phyloP scores from a whole-genome alignment of 202 grass and related monocot species.

The Panicum virgatum region DNA sequence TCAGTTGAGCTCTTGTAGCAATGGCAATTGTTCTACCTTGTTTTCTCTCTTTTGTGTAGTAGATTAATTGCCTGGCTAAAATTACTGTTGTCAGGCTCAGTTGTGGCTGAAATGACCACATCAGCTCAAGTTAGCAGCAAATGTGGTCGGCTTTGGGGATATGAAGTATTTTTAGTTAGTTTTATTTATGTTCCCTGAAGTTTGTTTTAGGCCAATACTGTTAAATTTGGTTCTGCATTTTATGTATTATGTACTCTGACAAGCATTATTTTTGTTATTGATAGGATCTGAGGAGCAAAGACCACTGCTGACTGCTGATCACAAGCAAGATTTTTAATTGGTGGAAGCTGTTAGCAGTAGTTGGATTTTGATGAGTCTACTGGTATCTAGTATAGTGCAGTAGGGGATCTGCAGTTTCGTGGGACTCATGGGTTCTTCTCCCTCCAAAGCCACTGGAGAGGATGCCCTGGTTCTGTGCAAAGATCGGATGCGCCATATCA shows the following conservation, averaged over 20 bases:
- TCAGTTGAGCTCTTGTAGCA: neutral
- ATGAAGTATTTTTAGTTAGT: neutral
- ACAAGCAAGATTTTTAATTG: neutral
- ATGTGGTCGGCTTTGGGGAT: neutral
- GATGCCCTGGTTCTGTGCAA: slow-evolving; percentile 86
- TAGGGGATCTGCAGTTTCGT: neutral
- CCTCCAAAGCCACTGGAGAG: slow-evolving; percentile 71
- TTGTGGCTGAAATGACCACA: neutral
- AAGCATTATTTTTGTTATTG: neutral
- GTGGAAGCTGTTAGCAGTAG: slow-evolving; percentile 2
- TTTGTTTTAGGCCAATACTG: neutral
- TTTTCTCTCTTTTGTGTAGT: neutral
- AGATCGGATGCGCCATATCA: slow-evolving; percentile 74
- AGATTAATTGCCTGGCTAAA: neutral
- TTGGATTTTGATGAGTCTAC: slow-evolving; percentile 26
- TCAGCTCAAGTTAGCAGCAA: neutral
- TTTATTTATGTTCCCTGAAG: neutral
- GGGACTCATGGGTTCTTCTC: slow-evolving; percentile 72
- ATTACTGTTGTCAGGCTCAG: neutral
- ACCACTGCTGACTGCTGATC: neutral
- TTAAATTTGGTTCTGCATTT: slow-evolving; percentile 11
- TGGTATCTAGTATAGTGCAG: neutral
- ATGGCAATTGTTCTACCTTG: neutral
- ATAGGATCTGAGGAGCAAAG: slow-evolving; percentile 20
- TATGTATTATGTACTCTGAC: neutral